Conservation (phyloP, 2,329 filamentous ascomycete genomes). For the Fusarium caatingaense region DNA sequence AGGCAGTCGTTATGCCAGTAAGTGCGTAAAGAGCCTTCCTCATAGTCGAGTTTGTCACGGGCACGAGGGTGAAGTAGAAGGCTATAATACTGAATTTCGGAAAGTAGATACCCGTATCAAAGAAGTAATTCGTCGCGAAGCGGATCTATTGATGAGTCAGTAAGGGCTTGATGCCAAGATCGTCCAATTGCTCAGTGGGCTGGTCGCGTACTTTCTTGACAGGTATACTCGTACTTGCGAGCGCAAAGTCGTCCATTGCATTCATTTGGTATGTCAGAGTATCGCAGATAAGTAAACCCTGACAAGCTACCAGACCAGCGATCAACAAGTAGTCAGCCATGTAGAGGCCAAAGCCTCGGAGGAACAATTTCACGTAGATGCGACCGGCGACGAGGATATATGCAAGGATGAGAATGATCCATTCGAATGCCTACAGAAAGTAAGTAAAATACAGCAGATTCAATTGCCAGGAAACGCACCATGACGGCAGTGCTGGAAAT, state of each 20-base stretch:
- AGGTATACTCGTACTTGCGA: neutral
- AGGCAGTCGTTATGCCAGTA: neutral
- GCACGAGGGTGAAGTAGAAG: neutral
- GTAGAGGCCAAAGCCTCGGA: neutral
- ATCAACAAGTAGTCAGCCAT: conserved; percentile 2
- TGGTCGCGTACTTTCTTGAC: neutral
- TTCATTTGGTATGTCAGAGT: conserved; percentile 5
- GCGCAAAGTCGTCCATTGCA: conserved; percentile 9
- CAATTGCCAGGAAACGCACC: no score
- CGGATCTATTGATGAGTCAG: no score
- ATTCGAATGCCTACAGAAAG: conserved; percentile 18
- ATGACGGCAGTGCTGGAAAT: conserved; percentile 16
- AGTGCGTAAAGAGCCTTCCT: neutral
- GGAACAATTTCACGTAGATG: neutral
- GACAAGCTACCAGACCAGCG: neutral
- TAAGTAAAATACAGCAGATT: no score
- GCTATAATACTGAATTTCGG: conserved; percentile 14
- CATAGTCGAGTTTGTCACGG: neutral
- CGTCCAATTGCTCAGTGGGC: no score
- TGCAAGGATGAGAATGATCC: conserved; percentile 2
- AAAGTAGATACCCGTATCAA: conserved; percentile 19
- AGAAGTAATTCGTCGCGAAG: conserved; percentile 14
- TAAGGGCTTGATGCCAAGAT: no score
- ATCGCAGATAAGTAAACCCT: conserved; percentile 4
- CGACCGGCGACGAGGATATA: conserved; percentile 6